These are phyloP conservation scores for Achlya hypogyna DNA, from an alignment of 352 stramenopile genomes.

Conservation along the genomic window DNA sequence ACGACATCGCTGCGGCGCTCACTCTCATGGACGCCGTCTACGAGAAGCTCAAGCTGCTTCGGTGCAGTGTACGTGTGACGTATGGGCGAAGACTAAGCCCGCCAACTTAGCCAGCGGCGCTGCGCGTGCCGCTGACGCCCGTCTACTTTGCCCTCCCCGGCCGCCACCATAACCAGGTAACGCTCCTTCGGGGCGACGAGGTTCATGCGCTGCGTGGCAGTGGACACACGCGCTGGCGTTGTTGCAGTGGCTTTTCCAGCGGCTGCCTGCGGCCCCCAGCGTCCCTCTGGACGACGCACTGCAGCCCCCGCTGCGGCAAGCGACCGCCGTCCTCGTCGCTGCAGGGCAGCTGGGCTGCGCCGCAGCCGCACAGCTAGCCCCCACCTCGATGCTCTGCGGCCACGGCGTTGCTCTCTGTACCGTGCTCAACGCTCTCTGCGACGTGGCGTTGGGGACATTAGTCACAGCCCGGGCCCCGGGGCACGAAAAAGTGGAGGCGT, in stretches of 20 bases:
- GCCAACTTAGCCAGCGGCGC: background rate
- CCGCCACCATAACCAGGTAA: conserved; percentile 16
- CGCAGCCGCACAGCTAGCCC: conserved; percentile 27
- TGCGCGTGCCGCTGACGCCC: conserved; percentile 34
- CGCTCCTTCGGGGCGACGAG: background rate
- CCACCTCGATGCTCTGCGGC: conserved; percentile 33
- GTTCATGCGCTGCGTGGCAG: conserved; percentile 20
- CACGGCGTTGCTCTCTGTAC: conserved; percentile 42
- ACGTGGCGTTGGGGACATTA: conserved; percentile 29
- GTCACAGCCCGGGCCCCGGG: conserved; percentile 27
- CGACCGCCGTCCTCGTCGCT: conserved; percentile 31
- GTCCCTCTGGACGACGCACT: conserved; percentile 22
- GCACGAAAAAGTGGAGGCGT: conserved; percentile 24
- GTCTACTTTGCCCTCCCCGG: conserved; percentile 40
- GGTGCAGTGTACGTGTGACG: conserved; percentile 24
- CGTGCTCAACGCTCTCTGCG: conserved; percentile 38
- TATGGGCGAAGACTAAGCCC: background rate
- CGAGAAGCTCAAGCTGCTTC: conserved; percentile 52
- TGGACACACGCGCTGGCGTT: conserved; percentile 35
- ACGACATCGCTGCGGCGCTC: background rate
- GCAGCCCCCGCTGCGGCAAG: conserved; percentile 26
- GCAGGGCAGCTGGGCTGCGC: conserved; percentile 37
- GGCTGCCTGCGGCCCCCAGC: background rate
- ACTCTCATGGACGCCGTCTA: conserved; percentile 57
- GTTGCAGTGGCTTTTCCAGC: conserved; percentile 22